Evolutionary conservation across 352 stramenopile species (phyloP).

Genomic region (Saprolegnia diclina): DNA sequence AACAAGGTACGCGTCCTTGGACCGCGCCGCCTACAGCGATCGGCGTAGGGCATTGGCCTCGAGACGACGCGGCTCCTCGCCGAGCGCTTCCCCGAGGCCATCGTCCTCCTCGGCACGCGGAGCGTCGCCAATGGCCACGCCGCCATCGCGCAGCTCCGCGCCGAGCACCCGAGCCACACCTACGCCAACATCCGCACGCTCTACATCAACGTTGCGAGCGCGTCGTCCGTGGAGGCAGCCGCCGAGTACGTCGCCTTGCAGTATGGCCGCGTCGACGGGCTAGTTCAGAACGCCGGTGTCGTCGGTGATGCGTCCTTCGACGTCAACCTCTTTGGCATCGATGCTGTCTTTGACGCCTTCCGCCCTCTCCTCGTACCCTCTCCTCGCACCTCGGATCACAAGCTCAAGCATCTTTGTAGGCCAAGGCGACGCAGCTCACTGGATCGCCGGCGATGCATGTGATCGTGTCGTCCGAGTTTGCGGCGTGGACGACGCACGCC

Average conservation of each 20-base stretch:
- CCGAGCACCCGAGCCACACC: neutral
- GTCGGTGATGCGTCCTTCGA: neutral
- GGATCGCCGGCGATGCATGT: neutral
- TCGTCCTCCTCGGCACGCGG: neutral
- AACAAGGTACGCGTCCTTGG: too few species aligned
- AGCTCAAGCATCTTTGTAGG: neutral
- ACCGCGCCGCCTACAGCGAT: too few species aligned
- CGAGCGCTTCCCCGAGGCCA: neutral
- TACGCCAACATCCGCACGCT: neutral
- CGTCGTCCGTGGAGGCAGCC: neutral
- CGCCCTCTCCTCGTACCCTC: neutral
- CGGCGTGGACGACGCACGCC: neutral
- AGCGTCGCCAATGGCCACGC: neutral
- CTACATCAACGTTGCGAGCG: neutral
- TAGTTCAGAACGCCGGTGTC: constrained; percentile 5
- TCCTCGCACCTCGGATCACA: neutral
- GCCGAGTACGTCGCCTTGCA: neutral
- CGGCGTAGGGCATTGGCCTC: neutral
- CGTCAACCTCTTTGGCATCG: constrained; percentile 4
- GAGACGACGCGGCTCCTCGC: neutral
- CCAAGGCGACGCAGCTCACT: too few species aligned
- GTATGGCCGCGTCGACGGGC: neutral
- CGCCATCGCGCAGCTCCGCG: neutral
- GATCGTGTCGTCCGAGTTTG: neutral
- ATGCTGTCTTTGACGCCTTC: neutral